Percentiles rank a stretch among this genome's conserved stretches.
phyloP scores from a whole-genome alignment of 1,284 basidiomycete species.

The Xerocomus nothofagi region DNA sequence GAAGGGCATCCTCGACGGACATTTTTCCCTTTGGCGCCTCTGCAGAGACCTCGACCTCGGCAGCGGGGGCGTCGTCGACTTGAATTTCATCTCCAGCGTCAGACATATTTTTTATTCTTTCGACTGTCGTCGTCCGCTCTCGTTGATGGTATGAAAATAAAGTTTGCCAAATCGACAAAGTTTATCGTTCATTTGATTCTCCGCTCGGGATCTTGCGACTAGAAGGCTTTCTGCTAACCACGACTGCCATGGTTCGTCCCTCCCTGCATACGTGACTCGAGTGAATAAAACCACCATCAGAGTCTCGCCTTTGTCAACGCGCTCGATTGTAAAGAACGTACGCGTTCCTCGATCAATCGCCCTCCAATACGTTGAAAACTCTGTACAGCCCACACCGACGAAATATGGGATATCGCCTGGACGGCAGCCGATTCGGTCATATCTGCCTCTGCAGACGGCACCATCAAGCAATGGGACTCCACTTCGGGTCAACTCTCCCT shows the following conservation, averaged over 20 bases:
- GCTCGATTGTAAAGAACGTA: constrained; percentile 73
- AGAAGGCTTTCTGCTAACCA: constrained; percentile 20
- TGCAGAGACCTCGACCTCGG: constrained; percentile 81
- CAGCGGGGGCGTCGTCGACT: constrained; percentile 70
- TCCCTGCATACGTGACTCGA: background rate
- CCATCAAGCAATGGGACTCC: constrained; percentile 68
- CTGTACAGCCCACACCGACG: constrained; percentile 71
- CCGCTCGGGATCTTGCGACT: constrained; percentile 45
- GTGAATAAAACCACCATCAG: constrained; percentile 37
- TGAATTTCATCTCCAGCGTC: constrained; percentile 96
- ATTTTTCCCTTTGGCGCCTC: constrained; percentile 93
- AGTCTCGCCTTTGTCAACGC: constrained; percentile 72
- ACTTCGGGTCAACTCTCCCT: constrained; percentile 63
- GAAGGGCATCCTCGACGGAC: constrained; percentile 96
- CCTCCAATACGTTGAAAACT: constrained; percentile 14
- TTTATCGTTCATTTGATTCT: constrained; percentile 39
- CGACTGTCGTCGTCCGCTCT: constrained; percentile 86
- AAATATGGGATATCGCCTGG: constrained; percentile 81
- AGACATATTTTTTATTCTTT: constrained; percentile 72
- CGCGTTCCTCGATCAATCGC: constrained; percentile 21
- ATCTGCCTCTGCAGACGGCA: constrained; percentile 74
- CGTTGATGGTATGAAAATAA: constrained; percentile 69
- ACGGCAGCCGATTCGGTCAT: constrained; percentile 63
- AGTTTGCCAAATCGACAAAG: constrained; percentile 38
- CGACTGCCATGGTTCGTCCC: constrained; percentile 30